Conservation (phyloP, 2,329 filamentous ascomycete genomes). For the Xylaria sp. region DNA sequence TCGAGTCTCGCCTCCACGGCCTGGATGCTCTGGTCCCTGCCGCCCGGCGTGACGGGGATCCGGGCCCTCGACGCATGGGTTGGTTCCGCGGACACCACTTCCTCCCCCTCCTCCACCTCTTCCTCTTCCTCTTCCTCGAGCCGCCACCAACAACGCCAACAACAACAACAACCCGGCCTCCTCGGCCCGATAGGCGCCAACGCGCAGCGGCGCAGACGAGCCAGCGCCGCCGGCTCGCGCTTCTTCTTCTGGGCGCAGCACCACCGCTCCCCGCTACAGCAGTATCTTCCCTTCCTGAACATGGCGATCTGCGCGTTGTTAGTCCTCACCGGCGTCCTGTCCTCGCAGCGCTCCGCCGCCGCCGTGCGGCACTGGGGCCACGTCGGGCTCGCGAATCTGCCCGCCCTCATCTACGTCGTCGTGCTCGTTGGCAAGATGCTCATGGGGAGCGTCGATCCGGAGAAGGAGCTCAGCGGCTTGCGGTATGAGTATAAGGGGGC, state of each 20-base stretch:
- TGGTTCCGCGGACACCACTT: constrained; percentile 1
- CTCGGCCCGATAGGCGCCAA: constrained; percentile 29
- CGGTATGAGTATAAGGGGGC: constrained; percentile 77
- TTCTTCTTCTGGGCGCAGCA: constrained; percentile 37
- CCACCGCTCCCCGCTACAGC: constrained; percentile 61
- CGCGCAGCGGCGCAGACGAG: constrained; percentile 36
- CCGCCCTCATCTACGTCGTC: constrained; percentile 68
- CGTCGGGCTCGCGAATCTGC: constrained; percentile 62
- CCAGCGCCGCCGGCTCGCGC: constrained; percentile 5
- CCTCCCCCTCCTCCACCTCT: background rate
- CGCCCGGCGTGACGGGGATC: constrained; percentile 66
- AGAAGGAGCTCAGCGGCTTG: constrained; percentile 69
- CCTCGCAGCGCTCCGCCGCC: constrained; percentile 42
- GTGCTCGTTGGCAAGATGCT: constrained; percentile 71
- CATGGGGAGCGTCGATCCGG: constrained; percentile 76
- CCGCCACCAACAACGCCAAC: background rate
- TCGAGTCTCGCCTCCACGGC: constrained; percentile 71
- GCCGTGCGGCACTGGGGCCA: constrained; percentile 46
- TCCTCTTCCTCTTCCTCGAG: background rate
- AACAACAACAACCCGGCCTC: background rate
- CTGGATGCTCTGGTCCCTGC: constrained; percentile 68
- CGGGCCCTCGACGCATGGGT: constrained; percentile 59
- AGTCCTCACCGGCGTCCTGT: constrained; percentile 56
- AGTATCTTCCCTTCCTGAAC: constrained; percentile 71
- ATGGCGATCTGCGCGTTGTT: constrained; percentile 65